Base-by-base conservation (phyloP, 495 filamentous ascomycete genomes). In the Aspergillus mulundensis region DNA sequence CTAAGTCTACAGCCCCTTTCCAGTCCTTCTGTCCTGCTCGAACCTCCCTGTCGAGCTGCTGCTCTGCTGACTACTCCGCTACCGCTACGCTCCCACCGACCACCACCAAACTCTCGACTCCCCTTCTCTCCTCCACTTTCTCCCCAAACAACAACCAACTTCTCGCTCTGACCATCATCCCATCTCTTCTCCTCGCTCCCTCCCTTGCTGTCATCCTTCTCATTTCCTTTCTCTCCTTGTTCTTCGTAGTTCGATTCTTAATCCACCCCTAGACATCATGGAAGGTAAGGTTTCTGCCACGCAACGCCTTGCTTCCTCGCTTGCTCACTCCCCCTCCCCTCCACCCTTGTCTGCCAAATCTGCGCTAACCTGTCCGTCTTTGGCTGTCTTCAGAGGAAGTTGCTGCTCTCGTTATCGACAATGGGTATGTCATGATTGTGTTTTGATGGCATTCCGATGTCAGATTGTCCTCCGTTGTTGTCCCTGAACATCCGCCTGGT, bases 341-440 rank as follows among this genome's bases (percentile, higher is more conserved):
- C 49, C 49, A 63, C 53, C 57, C 11, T 34, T 14, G 12, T 46
- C 52, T 48, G 50, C n/a, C 49, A 49, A 50, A 24, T 38, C 65
- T 50, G 46, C 54, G 73, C 87, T 92, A 77, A 92, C 57, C 6
- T 53, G 50, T 36, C 71, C 56, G 65, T 48, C 57, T 55, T 63
- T 73, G 63, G 54, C 10, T 34, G 57, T 57, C 53, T 81, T 78
- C 73, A 97, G 94, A 98, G 83, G 94, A 98, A 88, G 94, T 98
- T 81, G 94, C 94, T 77, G 94, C 94, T 78, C 93, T 98, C 90
- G 94, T 98, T 79, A 98, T 98, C 79, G 94, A 98, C 91, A 98
- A 98, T 97, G 94, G 94, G 94, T 98, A 90, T 85, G 90, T 78
- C 61, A 58, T 59, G 49, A 44, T 43, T 47, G 43, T 41, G 28